Conservation (phyloP, 192 early-diverging fungal genomes). For the Lobulomyces angularis region DNA sequence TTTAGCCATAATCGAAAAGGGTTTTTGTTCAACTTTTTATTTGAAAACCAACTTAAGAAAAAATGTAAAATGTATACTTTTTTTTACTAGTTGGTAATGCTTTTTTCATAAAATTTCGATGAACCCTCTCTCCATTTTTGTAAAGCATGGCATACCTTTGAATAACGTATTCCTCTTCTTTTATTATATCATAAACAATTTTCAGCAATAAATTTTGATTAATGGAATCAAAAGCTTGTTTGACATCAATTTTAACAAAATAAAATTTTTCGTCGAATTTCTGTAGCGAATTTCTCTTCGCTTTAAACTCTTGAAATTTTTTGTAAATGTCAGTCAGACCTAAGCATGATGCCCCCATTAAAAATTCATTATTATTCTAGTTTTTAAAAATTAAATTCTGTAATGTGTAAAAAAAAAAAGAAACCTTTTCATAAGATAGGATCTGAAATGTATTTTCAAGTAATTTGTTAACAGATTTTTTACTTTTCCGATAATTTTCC, state of each 20-base stretch:
- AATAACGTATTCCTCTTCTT: conserved; percentile 60
- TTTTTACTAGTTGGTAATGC: conserved; percentile 18
- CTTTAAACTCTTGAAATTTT: conserved; percentile 27
- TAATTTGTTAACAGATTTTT: conserved; percentile 31
- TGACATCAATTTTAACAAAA: conserved; percentile 77
- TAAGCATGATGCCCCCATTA: too few species aligned
- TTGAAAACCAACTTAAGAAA: not conserved
- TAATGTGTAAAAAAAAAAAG: too few species aligned
- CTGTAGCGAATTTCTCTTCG: not conserved
- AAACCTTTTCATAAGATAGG: conserved; percentile 37
- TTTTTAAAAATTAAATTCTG: too few species aligned
- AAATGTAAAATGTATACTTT: not conserved
- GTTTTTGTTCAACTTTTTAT: conserved; percentile 24
- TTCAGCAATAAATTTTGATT: conserved; percentile 52
- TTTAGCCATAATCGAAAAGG: conserved; percentile 27
- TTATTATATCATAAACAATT: conserved; percentile 31
- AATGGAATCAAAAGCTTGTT: conserved; percentile 69
- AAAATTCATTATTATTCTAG: too few species aligned
- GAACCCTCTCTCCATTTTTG: conserved; percentile 16
- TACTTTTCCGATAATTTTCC: too few species aligned
- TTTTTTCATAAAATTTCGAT: conserved; percentile 14
- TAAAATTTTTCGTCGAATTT: conserved; percentile 31
- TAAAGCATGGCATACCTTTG: conserved; percentile 44
- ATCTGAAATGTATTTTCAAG: conserved; percentile 43
- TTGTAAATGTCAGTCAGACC: conserved; percentile 38